Evolutionary conservation across 2,329 filamentous ascomycete genomes (phyloP), one percentile per base, ranked within the genome.

Genomic region (Sporothrix curviconia): DNA sequence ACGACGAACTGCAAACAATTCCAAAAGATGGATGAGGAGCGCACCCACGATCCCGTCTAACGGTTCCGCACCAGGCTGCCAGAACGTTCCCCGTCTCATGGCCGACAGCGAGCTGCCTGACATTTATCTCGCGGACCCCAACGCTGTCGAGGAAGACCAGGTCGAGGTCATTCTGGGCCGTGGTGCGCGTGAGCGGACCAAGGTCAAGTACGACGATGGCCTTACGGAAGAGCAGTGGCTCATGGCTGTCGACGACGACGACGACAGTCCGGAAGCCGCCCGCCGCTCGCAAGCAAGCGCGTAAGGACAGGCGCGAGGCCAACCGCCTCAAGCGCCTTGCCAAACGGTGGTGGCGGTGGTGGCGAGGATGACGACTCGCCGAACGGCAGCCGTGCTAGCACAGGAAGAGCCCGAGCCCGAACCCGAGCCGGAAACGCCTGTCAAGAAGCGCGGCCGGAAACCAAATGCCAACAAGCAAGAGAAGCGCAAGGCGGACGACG

Each of bases 181-280:
- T 71, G 94, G 94, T 66, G 92, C 92, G 62, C 89, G 94, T 76
- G 94, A 99, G 74, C 86, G 95, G 60, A 96, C 91, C 64, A 86
- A 90, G 67, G 92, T 96, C 66, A 89, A 88, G 71, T 99, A 99
- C 66, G 94, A 99, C 66, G 94, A 99, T 67, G 94, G 95, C 54
- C 83, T 99, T 30, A 97, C 94, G 0, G 95, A 99, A 74, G 94
- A 99, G 75, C 95, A 99, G 72, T 99, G 94, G 94, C 82, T 97
- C 53, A 92, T 96, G 78, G 94, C 94, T 55, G 92, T 99, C 32
- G 94, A 99, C 69, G 92, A 95, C 60, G 92, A 96, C 52, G 94
- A 99, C 1, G 94, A 99, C 69, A 86, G 84, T 0, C 91, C 96
- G 30, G 94, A 97, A 69, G 92, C 90, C 55, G 94, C 94, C n/a